phyloP scores from a whole-genome alignment of 1,139 yeast species.

The Zygoascus hellenicus region DNA sequence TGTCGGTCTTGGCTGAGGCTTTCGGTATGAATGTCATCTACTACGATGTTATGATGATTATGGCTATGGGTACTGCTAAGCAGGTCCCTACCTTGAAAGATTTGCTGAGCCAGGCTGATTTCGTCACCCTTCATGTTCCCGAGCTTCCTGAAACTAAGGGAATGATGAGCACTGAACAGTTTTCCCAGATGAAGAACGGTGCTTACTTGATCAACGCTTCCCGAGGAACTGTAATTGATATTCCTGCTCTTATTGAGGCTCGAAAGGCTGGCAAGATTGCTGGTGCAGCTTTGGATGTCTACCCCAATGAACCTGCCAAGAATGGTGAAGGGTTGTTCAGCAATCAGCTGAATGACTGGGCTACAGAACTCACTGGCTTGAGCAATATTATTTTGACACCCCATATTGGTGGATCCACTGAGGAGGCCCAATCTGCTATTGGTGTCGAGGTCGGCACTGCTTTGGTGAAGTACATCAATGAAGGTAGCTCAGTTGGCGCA shows the following conservation, averaged over 20 bases:
- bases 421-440: conserved; percentile 97
- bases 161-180: conserved; percentile 83
- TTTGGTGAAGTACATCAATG: conserved; percentile 85
- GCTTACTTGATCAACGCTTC: conserved; percentile 92
- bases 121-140: conserved; percentile 91
- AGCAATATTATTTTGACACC: conserved; percentile 92
- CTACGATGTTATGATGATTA: conserved; percentile 86
- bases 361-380: conserved; percentile 71
- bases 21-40: conserved; percentile 97
- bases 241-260: conserved; percentile 87
- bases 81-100: conserved; percentile 86
- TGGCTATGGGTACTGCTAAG: conserved; percentile 95
- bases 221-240: conserved; percentile 96
- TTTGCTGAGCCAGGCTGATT: conserved; percentile 74
- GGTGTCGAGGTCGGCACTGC: conserved; percentile 92
- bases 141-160: conserved; percentile 89
- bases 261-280: conserved; percentile 91
- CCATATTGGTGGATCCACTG: conserved; percentile 98
- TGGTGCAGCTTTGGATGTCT: conserved; percentile 96
- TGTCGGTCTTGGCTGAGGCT: conserved; percentile 93
- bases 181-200: conserved; percentile 95
- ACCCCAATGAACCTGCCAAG: conserved; percentile 96
- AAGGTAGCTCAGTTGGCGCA: conserved; percentile 93
- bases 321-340: conserved; percentile 80
- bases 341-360: conserved; percentile 73